Evolutionary conservation across 805 yeast genomes (phyloP).

Genomic region (Lipomyces starkeyi): DNA sequence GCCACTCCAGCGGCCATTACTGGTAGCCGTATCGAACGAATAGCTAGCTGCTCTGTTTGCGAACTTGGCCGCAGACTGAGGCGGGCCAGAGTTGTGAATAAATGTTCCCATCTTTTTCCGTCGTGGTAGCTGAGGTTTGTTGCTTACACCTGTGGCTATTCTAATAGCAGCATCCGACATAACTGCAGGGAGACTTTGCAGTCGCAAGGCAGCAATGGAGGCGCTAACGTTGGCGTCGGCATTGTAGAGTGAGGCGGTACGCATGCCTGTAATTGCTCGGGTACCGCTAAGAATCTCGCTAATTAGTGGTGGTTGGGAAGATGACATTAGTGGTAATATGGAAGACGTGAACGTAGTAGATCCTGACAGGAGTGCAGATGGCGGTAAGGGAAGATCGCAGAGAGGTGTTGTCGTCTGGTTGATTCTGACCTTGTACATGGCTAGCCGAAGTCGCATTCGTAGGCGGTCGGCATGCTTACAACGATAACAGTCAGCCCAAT

Average conservation of each 20-base stretch:
- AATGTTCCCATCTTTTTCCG: constrained; percentile 3
- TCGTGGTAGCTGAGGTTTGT: constrained; percentile 2
- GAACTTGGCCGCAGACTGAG: background rate
- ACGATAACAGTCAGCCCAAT: background rate
- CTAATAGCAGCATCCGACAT: constrained; percentile 28
- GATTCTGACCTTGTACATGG: constrained; percentile 46
- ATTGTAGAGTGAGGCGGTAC: constrained; percentile 14
- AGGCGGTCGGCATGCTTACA: constrained; percentile 42
- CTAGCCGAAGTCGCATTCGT: constrained; percentile 44
- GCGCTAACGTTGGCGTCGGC: constrained; percentile 6
- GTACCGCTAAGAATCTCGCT: background rate
- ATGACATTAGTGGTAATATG: constrained; percentile 1
- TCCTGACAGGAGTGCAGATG: background rate
- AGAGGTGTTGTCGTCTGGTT: constrained; percentile 45
- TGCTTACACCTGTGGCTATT: constrained; percentile 15
- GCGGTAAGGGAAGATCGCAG: constrained; percentile 33
- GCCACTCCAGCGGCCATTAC: background rate
- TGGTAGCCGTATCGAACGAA: background rate
- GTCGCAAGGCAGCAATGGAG: background rate
- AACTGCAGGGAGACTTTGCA: constrained; percentile 23
- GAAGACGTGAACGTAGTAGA: constrained; percentile 5
- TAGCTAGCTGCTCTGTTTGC: background rate
- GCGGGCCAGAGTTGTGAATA: background rate
- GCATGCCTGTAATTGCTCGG: constrained; percentile 4
- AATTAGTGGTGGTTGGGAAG: background rate